phyloP scores from a whole-genome alignment of 192 early-diverging fungal species.

The Gamsiella multidivaricata region DNA sequence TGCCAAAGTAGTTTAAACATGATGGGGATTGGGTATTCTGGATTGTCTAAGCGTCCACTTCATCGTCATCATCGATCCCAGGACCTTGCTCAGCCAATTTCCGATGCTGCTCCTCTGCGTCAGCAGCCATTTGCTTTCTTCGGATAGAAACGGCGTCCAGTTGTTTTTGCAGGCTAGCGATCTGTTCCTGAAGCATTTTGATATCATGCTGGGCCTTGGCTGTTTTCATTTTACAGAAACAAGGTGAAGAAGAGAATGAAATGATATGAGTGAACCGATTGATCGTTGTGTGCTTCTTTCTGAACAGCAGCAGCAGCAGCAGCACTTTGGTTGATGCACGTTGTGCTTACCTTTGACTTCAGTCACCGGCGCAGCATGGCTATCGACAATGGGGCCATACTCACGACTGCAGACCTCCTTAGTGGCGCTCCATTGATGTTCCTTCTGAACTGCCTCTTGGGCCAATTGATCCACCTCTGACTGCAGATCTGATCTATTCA shows the following conservation, averaged over 20 bases:
- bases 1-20: too few relatives aligned
- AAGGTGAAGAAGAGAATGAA: neutral
- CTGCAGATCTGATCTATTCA: slow-evolving; percentile 4
- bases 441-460: slow-evolving; percentile 7
- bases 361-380: slow-evolving; percentile 7
- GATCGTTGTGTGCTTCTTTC: too few relatives aligned
- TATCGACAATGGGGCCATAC: slow-evolving; percentile 33
- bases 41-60: neutral
- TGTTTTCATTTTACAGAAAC: neutral
- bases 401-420: slow-evolving; percentile 49
- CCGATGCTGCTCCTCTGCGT: slow-evolving; percentile 39
- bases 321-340: neutral
- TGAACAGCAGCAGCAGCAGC: too few relatives aligned
- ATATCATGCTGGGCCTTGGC: slow-evolving; percentile 38
- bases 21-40: too few relatives aligned
- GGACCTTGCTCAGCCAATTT: slow-evolving; percentile 18
- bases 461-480: slow-evolving; percentile 20
- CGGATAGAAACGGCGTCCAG: slow-evolving; percentile 42
- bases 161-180: slow-evolving; percentile 40
- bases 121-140: slow-evolving; percentile 41
- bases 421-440: slow-evolving; percentile 49
- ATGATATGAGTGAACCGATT: neutral
- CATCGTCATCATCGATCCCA: slow-evolving; percentile 12
- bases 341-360: slow-evolving; percentile 29
- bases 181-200: slow-evolving; percentile 42